phyloP scores from a whole-genome alignment of 2,329 filamentous ascomycete genomes.

The Fusarium lateritium region DNA sequence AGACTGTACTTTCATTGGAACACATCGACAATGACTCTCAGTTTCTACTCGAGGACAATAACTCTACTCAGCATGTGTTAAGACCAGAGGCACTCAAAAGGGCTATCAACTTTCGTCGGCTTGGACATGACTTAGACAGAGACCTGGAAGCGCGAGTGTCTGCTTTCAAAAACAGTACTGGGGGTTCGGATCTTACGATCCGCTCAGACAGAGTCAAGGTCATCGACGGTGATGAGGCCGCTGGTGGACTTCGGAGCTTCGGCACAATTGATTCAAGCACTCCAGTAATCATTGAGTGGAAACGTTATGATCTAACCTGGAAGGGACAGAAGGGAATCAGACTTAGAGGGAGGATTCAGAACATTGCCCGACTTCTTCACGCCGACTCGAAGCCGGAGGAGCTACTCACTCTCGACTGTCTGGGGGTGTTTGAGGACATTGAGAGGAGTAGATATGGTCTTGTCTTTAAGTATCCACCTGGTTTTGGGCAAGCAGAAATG shows the following conservation, averaged over 20 bases:
- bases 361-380: constrained; percentile 12
- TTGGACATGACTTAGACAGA: background rate
- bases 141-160: background rate
- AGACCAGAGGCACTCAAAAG: background rate
- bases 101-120: background rate
- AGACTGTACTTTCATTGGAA: constrained; percentile 1
- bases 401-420: constrained; percentile 9
- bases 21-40: background rate
- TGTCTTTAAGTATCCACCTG: background rate
- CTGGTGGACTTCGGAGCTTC: background rate
- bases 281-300: background rate
- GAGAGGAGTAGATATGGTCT: constrained; percentile 9
- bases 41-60: background rate
- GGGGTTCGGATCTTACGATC: background rate
- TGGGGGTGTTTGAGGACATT: constrained; percentile 2
- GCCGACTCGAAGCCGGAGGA: constrained; percentile 5
- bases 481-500: background rate
- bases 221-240: background rate
- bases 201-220: background rate
- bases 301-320: constrained; percentile 7
- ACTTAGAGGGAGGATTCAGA: constrained; percentile 6
- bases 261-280: background rate
- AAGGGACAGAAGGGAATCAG: constrained; percentile 10
- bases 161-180: background rate
- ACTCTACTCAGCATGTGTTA: background rate